Evolutionary conservation across 2,329 filamentous ascomycete genomes (phyloP).

Genomic region (Clonostachys sp.): DNA sequence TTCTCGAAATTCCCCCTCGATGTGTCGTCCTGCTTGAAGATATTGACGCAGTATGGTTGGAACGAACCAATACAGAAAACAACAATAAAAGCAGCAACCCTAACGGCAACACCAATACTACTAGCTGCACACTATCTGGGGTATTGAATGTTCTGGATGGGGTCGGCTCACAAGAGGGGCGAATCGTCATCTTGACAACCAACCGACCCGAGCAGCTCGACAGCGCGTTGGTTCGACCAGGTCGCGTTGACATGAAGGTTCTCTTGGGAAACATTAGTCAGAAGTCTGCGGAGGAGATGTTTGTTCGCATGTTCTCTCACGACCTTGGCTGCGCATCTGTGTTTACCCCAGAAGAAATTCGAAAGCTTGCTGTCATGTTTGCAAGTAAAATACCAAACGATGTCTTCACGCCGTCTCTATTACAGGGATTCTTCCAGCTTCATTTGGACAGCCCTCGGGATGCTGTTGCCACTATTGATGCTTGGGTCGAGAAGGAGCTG

Average conservation of each 20-base stretch:
- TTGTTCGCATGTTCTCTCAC: constrained; percentile 36
- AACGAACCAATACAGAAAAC: constrained; percentile 12
- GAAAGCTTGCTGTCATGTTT: constrained; percentile 48
- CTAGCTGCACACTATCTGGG: constrained; percentile 52
- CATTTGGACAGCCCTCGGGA: constrained; percentile 31
- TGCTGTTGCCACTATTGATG: constrained; percentile 23
- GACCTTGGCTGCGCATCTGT: constrained; percentile 17
- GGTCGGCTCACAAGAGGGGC: constrained; percentile 63
- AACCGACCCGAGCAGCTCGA: constrained; percentile 64
- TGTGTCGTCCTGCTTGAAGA: constrained; percentile 53
- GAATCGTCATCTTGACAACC: constrained; percentile 71
- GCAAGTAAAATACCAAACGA: constrained; percentile 42
- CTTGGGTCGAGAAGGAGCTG: constrained; percentile 29
- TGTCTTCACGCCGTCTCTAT: constrained; percentile 40
- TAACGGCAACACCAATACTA: neutral
- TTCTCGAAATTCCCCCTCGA: constrained; percentile 43
- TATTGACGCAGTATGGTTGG: constrained; percentile 37
- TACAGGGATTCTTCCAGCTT: constrained; percentile 43
- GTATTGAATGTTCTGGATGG: constrained; percentile 69
- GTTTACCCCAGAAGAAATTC: constrained; percentile 19
- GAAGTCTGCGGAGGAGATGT: constrained; percentile 38
- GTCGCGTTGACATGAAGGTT: constrained; percentile 62
- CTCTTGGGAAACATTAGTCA: constrained; percentile 44
- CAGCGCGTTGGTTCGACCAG: constrained; percentile 58
- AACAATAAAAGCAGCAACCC: constrained; percentile 5